Evolutionary conservation across 352 stramenopile genomes (phyloP).

Genomic region (Phytopythium helicoides): DNA sequence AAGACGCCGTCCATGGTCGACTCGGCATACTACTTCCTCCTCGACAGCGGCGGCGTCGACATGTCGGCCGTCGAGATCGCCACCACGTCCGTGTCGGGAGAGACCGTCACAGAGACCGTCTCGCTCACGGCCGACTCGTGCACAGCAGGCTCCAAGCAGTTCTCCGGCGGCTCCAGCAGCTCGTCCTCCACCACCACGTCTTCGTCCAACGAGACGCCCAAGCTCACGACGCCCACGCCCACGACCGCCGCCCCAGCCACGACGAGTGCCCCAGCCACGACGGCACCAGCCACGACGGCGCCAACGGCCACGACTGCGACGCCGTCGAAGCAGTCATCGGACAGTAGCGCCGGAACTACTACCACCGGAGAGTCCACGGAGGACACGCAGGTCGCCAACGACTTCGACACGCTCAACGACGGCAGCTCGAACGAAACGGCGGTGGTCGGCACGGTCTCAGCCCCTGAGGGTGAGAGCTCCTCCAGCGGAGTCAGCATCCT

Average conservation of each 20-base stretch:
- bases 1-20: constrained; percentile 59
- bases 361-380: neutral
- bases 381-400: neutral
- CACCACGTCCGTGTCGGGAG: constrained; percentile 53
- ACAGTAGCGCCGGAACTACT: neutral
- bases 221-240: neutral
- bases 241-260: neutral
- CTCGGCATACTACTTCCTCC: constrained; percentile 67
- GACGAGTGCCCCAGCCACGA: neutral
- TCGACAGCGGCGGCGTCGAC: constrained; percentile 33
- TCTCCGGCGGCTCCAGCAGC: constrained; percentile 13
- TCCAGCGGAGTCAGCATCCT: constrained; percentile 24
- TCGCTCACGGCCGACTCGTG: constrained; percentile 47
- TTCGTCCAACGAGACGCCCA: constrained; percentile 1
- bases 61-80: constrained; percentile 33
- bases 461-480: constrained; percentile 11
- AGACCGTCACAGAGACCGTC: constrained; percentile 58
- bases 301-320: neutral
- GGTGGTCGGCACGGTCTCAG: constrained; percentile 2
- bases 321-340: constrained; percentile 1
- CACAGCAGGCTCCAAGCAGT: constrained; percentile 47
- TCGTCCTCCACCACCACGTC: neutral
- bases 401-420: constrained; percentile 10
- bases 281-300: neutral
- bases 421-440: constrained; percentile 5